Base-by-base conservation (phyloP, 2,329 filamentous ascomycete genomes). In the Verticillium albo-atrum region DNA sequence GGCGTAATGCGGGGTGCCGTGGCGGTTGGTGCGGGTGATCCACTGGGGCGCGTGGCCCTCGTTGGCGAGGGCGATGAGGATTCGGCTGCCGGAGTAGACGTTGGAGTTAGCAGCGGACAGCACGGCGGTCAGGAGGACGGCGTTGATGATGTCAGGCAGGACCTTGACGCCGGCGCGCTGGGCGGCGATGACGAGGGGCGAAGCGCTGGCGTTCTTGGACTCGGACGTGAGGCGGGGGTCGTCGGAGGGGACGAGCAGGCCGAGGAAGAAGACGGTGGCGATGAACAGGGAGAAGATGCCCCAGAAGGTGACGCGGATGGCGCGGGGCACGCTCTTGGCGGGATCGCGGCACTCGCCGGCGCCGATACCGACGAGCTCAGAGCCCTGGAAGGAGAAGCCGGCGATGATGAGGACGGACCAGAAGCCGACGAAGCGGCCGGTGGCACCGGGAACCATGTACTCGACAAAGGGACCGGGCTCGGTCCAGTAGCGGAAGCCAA, bases 81-180 rank as follows among this genome's bases (percentile, higher is more conserved):
- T 87, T 26, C 89, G 86, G 60, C 84, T 88, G 61, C 85, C 86
- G 50, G 88, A 89, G 75, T 90, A 91, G 61, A 92, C 82, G 74
- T 90, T 90, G 15, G 89, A 89, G 74, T 90, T 91, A 61, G 89
- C 90, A 6, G 90, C 90, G 0, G 89, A 91, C 65, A 92, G 85
- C 7, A 92, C 90, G 3, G 89, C 90, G 0, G 89, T 91, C 25
- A 94, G 79, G 10, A 94, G 83, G 7, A 92, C 86, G 17, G 86
- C 89, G 72, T 94, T 94, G 79, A 94, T 87, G 69, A 93, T 87
- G 66, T 84, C 77, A 6, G 86, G 83, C 4, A 91, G 82, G 3
- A 84, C 81, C 7, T 77, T 75, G 60, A 91, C 85, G 47, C 88
- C 88, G 30, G 88, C 88, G 20, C 83, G 78, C 34, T 80, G 77